Base-by-base conservation (phyloP, 2,329 filamentous ascomycete species). In the Fusarium austroafricanum region DNA sequence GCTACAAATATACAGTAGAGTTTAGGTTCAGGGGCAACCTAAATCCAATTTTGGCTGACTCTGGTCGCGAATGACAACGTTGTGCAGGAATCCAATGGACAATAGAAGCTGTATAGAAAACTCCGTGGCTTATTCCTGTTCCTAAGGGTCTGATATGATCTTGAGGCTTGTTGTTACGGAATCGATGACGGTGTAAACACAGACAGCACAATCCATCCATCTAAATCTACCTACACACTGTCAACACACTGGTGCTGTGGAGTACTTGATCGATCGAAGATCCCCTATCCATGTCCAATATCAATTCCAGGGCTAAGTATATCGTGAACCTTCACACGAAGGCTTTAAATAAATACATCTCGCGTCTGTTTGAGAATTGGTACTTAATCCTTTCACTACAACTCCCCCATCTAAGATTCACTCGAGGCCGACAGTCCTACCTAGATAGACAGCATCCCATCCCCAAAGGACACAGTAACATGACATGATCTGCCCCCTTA, bases 1-100 rank as follows among this genome's bases (percentile, higher is more conserved):
- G 37, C 40, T 66, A 66, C 63, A 63, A 60, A 44, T 33, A n/a
- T n/a, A n/a, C n/a, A n/a, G n/a, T n/a, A 18, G n/a, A 40, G 61
- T 55, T 69, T 66, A 52, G 49, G 46, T 55, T 68, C 65, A 68
- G 65, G 65, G 65, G 65, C 51, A 53, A 38, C 28, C 37, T 40
- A 20, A 56, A 45, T 43, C 33, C 28, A 38, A 31, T 38, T 57
- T 40, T 50, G 49, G 38, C 50, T 67, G 23, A 33, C 21, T 28
- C 28, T 44, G 28, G 56, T 55, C 45, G 45, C 50, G 55, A 54
- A 61, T 45, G 45, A 65, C 47, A 51, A 20, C 31, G 40, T 50
- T 18, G 31, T 35, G 37, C 37, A 58, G 46, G 15, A 33, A 11
- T 53, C 44, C 39, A 51, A 59, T 55, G 63, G 63, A 46, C 31